These are phyloP conservation scores for Fusarium drepaniforme DNA, from an alignment of 2,329 filamentous ascomycete genomes.

Conservation along the genomic window DNA sequence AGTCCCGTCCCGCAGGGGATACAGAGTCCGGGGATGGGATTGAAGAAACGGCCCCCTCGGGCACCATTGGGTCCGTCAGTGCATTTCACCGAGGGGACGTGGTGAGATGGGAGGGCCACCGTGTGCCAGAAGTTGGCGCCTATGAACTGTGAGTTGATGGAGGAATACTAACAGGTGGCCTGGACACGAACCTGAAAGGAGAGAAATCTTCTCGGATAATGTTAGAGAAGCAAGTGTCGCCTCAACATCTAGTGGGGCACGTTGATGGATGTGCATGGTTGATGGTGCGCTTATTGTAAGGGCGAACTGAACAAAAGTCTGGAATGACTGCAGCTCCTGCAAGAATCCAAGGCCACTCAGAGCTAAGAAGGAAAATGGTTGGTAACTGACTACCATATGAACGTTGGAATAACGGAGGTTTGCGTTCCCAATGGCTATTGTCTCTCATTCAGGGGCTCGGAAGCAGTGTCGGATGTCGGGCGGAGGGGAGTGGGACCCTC, in stretches of 20 bases:
- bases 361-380: background rate
- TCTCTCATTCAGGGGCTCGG: background rate
- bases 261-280: slow-evolving; percentile 20
- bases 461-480: slow-evolving; percentile 12
- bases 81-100: slow-evolving; percentile 11
- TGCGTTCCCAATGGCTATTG: background rate
- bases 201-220: slow-evolving; percentile 22
- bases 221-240: slow-evolving; percentile 18
- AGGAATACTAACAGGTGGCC: fast-evolving
- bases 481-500: background rate
- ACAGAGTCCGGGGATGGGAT: slow-evolving; percentile 26
- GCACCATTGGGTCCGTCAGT: slow-evolving; percentile 34
- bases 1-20: slow-evolving; percentile 44
- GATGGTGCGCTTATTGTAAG: background rate
- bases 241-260: slow-evolving; percentile 16
- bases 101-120: background rate
- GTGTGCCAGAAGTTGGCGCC: slow-evolving; percentile 26
- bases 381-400: background rate
- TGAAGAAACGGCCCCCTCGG: slow-evolving; percentile 26
- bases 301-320: background rate
- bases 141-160: background rate
- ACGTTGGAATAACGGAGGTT: background rate
- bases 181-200: background rate
- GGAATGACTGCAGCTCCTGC: background rate
- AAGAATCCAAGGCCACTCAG: background rate